Conservation (phyloP, 2,329 filamentous ascomycete species). For the Tolypocladium album region DNA sequence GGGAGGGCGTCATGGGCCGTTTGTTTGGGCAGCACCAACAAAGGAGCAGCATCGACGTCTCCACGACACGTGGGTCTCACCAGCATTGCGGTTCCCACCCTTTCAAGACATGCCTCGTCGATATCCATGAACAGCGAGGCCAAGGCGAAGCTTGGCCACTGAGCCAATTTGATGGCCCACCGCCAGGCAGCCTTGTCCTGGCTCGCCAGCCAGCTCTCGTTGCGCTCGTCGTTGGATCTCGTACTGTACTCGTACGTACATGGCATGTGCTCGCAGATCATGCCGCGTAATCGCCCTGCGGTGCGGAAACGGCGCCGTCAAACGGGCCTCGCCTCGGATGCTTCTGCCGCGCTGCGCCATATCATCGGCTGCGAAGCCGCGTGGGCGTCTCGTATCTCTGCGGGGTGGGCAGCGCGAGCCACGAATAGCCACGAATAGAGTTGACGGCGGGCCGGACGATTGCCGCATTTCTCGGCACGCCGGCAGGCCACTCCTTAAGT, state of each 20-base stretch:
- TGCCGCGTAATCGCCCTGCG: background rate
- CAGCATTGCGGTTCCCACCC: background rate
- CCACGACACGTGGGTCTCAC: background rate
- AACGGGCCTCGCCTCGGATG: background rate
- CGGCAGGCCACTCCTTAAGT: background rate
- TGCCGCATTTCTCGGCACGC: background rate
- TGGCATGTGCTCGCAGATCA: background rate
- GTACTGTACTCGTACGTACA: too few relatives aligned
- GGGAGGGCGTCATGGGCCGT: background rate
- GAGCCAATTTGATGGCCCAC: background rate
- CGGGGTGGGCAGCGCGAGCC: background rate
- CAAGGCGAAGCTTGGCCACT: background rate
- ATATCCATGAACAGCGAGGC: background rate
- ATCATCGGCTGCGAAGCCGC: background rate
- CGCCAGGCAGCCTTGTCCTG: too few relatives aligned
- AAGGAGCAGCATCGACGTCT: background rate
- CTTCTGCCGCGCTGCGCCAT: background rate
- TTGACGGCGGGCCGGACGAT: background rate
- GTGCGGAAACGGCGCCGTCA: background rate
- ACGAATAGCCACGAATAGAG: background rate
- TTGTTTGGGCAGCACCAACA: background rate
- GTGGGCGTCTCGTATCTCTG: background rate
- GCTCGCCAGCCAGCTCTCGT: background rate
- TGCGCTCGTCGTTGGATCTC: too few relatives aligned
- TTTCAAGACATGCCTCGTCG: background rate